A percentile compares a stretch with the other conserved stretches of the same genome.
Conservation (phyloP, 2,329 filamentous ascomycete species). For the Colletotrichum sp. region DNA sequence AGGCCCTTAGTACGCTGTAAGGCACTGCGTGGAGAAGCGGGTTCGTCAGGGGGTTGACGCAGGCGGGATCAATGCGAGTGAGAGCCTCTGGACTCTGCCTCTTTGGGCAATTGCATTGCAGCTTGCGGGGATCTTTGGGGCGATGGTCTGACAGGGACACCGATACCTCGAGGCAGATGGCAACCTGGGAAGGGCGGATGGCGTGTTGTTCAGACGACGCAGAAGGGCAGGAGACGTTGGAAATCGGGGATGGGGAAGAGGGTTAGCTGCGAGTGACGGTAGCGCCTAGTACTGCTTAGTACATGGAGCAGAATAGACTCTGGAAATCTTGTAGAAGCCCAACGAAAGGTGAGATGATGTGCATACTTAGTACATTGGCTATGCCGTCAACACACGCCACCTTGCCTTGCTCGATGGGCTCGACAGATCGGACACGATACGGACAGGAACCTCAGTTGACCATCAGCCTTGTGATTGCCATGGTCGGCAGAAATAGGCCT, state of each 20-base stretch:
- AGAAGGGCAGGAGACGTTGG: not conserved
- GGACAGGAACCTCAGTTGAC: not conserved
- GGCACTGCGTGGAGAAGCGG: slow-evolving; percentile 2
- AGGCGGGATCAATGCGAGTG: slow-evolving; percentile 18
- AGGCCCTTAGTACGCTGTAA: not conserved
- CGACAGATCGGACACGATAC: not conserved
- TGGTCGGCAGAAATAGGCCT: not conserved
- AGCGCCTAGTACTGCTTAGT: not conserved
- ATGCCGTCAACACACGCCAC: no score
- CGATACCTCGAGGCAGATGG: not conserved
- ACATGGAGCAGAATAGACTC: not conserved
- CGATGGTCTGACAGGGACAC: not conserved
- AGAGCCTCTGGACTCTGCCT: not conserved
- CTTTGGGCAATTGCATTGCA: not conserved
- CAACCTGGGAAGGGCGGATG: not conserved
- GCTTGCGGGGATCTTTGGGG: not conserved
- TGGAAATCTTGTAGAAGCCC: not conserved
- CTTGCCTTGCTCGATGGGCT: not conserved
- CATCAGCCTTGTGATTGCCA: not conserved
- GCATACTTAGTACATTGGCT: not conserved
- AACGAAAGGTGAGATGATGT: not conserved
- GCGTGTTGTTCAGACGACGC: slow-evolving; percentile 15
- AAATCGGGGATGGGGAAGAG: not conserved
- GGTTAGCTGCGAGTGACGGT: not conserved
- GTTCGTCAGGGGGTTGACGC: slow-evolving; percentile 11